Evolutionary conservation across 768 basidiomycete genomes (phyloP).

Genomic region (Rossbeevera mucosa): DNA sequence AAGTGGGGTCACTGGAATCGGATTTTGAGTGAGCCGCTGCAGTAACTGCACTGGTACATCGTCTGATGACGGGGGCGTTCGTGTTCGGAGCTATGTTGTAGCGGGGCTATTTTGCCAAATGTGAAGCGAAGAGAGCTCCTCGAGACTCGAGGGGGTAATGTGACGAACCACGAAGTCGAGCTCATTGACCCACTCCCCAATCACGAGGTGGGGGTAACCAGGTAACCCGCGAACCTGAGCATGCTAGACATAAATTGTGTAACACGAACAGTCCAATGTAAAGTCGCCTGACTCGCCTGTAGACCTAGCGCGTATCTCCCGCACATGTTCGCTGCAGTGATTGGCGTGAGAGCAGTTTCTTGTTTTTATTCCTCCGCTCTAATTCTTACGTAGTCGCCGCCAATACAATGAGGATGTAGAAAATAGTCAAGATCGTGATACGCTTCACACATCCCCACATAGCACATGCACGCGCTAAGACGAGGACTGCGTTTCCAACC

Average conservation of each 20-base stretch:
- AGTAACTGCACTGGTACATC: slow-evolving; percentile 26
- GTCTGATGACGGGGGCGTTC: slow-evolving; percentile 67
- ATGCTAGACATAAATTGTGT: slow-evolving; percentile 10
- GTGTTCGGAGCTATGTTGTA: slow-evolving; percentile 86
- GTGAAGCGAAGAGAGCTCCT: not conserved
- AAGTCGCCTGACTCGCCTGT: slow-evolving; percentile 28
- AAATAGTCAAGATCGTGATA: not conserved
- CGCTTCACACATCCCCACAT: slow-evolving; percentile 14
- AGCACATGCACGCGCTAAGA: slow-evolving; percentile 17
- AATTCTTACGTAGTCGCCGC: too few species aligned
- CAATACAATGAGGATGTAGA: slow-evolving; percentile 5
- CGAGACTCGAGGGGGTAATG: not conserved
- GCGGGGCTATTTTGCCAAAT: slow-evolving; percentile 34
- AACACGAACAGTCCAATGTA: not conserved
- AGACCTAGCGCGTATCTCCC: slow-evolving; percentile 58
- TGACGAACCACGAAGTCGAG: slow-evolving; percentile 47
- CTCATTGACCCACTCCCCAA: slow-evolving; percentile 58
- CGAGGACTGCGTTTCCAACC: slow-evolving; percentile 9
- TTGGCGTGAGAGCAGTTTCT: not conserved
- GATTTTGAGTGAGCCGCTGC: not conserved
- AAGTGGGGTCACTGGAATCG: slow-evolving; percentile 3
- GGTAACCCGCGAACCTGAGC: slow-evolving; percentile 35
- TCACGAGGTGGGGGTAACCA: slow-evolving; percentile 37
- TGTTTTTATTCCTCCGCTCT: too few species aligned
- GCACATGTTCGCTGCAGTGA: slow-evolving; percentile 48